Evolutionary conservation across 495 filamentous ascomycete species (phyloP).

Genomic region (Parmelia sp.): DNA sequence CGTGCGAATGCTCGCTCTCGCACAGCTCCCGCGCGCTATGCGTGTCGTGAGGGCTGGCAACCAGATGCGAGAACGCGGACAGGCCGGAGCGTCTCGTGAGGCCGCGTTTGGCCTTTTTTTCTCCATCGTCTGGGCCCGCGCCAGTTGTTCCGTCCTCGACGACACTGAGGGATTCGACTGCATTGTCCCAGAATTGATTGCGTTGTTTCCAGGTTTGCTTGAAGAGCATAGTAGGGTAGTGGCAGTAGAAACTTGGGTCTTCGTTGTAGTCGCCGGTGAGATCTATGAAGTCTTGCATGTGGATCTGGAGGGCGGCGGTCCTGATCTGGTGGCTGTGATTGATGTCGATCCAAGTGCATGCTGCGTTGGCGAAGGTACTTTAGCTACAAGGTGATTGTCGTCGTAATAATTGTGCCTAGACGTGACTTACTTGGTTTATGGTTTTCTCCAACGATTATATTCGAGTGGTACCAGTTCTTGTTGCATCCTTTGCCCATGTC

Average conservation of each 20-base stretch:
- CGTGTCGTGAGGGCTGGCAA: neutral
- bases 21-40: conserved; percentile 7
- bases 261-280: neutral
- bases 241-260: conserved; percentile 2
- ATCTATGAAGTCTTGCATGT: conserved; percentile 17
- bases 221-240: conserved; percentile 3
- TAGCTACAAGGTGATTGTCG: neutral
- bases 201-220: neutral
- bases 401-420: neutral
- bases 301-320: conserved; percentile 11
- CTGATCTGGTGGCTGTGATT: conserved; percentile 13
- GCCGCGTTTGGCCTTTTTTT: too few relatives aligned
- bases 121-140: too few relatives aligned
- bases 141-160: too few relatives aligned
- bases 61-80: neutral
- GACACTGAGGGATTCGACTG: neutral
- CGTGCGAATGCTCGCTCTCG: neutral
- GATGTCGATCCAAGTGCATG: conserved; percentile 16
- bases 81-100: neutral
- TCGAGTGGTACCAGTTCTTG: conserved; percentile 11
- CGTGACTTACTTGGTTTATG: conserved; percentile 13
- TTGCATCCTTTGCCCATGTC: conserved; percentile 8
- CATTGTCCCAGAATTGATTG: neutral
- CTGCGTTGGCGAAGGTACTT: neutral
- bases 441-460: conserved; percentile 10